phyloP scores from a whole-genome alignment of 495 filamentous ascomycete species.

The Parathielavia hyrcaniae region DNA sequence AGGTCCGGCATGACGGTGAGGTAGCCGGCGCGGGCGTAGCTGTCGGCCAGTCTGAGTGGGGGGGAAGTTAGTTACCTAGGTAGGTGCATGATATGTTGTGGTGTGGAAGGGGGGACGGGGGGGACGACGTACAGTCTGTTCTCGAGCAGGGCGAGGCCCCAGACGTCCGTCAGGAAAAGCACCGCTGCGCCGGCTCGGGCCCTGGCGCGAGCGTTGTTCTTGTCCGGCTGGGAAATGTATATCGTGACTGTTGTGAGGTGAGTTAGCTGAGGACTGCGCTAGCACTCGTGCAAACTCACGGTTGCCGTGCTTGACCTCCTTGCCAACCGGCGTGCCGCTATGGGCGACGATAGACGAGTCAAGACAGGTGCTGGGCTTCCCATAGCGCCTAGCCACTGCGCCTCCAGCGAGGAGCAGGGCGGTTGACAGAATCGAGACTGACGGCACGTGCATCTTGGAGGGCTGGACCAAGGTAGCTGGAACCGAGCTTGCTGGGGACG shows the following conservation, averaged over 20 bases:
- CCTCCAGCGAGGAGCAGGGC: conserved; percentile 15
- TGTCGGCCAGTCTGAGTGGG: conserved; percentile 61
- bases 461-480: not conserved
- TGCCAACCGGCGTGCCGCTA: conserved; percentile 31
- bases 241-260: conserved; percentile 30
- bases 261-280: conserved; percentile 5
- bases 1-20: conserved; percentile 68
- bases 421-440: conserved; percentile 4
- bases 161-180: conserved; percentile 54
- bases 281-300: conserved; percentile 20
- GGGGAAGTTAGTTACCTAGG: not conserved
- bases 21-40: conserved; percentile 70
- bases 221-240: conserved; percentile 39
- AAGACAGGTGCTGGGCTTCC: not conserved
- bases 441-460: conserved; percentile 11
- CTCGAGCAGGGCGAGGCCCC: conserved; percentile 55
- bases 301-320: conserved; percentile 27
- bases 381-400: not conserved
- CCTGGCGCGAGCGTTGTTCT: conserved; percentile 24
- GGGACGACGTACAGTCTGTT: conserved; percentile 49
- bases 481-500: not conserved
- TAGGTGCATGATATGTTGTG: not conserved
- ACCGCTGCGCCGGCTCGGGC: conserved; percentile 42
- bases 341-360: conserved; percentile 30
- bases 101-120: not conserved